A percentile compares a stretch with the other conserved stretches of the same genome.
Evolutionary conservation across 257 asterid species (phyloP).

Genomic region (Cinchona pubescens): DNA sequence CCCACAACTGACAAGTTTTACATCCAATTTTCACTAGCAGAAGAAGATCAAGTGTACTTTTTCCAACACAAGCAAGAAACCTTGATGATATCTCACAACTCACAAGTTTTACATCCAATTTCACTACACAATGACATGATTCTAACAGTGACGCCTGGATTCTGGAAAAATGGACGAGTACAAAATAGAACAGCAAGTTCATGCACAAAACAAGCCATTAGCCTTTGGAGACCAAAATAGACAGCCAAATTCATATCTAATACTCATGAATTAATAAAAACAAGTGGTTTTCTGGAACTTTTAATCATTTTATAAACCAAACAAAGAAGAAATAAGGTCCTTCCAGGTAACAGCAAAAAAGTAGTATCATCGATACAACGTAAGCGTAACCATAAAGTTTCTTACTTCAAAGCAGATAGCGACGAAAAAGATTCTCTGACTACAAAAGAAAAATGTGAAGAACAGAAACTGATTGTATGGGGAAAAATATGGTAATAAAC

Average conservation of each 20-base stretch:
- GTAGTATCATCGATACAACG: constrained; percentile 39
- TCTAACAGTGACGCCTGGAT: background rate
- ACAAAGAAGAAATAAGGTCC: constrained; percentile 15
- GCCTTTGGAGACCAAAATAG: background rate
- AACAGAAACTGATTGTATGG: constrained; percentile 31
- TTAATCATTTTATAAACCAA: constrained; percentile 14
- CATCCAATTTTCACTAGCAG: too few relatives aligned
- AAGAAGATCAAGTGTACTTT: background rate
- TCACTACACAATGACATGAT: background rate
- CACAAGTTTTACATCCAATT: background rate
- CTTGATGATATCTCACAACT: background rate
- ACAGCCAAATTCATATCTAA: background rate
- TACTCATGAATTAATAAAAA: background rate
- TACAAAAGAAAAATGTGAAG: constrained; percentile 32
- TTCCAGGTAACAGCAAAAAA: constrained; percentile 19
- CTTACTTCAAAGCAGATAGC: constrained; percentile 27
- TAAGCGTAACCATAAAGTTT: constrained; percentile 28
- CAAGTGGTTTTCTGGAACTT: constrained; percentile 7
- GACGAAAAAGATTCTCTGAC: constrained; percentile 29
- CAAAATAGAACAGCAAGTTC: background rate
- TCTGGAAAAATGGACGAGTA: background rate
- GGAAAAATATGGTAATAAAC: constrained; percentile 41
- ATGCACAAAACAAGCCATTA: background rate
- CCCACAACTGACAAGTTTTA: too few relatives aligned
- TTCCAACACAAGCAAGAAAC: background rate